These are phyloP conservation scores for Glonium stellatum DNA, from an alignment of 495 filamentous ascomycete genomes.

Conservation along the genomic window DNA sequence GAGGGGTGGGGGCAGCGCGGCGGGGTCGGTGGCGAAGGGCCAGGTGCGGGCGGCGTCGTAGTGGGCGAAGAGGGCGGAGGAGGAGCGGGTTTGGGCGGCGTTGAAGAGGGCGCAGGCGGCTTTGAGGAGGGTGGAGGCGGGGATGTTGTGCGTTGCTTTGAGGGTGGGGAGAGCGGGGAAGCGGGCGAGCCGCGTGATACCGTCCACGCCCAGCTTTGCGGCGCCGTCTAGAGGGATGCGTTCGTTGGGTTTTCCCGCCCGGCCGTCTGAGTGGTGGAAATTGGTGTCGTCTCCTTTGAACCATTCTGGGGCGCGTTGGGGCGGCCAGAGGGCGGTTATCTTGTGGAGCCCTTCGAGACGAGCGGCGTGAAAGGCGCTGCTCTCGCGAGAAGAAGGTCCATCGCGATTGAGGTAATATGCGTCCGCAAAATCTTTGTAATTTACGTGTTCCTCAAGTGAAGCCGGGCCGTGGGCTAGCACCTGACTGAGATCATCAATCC, in stretches of 20 bases:
- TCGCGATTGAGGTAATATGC: background rate
- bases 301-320: background rate
- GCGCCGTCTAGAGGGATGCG: background rate
- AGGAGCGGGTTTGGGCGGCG: background rate
- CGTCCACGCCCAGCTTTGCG: background rate
- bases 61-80: background rate
- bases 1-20: no score
- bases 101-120: background rate
- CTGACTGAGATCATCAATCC: background rate
- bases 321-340: background rate
- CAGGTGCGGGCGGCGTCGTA: background rate
- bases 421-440: background rate
- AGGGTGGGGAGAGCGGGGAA: background rate
- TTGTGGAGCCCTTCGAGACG: background rate
- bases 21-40: background rate
- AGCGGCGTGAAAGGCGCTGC: background rate
- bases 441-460: background rate
- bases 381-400: background rate
- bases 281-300: background rate
- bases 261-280: background rate
- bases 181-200: background rate
- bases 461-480: background rate
- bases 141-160: background rate
- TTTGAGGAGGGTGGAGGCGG: background rate
- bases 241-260: background rate